Percentiles rank a stretch among this genome's conserved stretches.
These are phyloP conservation scores for Sporobolomyces pararoseus DNA, from an alignment of 768 basidiomycete genomes.

Conservation along the genomic window DNA sequence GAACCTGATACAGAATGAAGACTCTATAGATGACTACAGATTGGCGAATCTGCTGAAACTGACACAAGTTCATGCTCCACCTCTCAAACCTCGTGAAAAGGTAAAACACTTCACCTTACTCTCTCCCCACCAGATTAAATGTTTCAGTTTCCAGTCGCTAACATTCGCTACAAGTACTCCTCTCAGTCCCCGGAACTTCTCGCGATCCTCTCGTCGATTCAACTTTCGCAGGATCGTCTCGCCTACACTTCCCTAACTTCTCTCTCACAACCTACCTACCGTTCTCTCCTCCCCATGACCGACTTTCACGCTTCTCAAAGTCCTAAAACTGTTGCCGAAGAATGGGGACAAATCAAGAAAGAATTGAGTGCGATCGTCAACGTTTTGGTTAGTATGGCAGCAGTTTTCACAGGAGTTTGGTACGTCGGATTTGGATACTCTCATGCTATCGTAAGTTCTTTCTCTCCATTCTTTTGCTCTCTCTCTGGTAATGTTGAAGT, in stretches of 20 bases:
- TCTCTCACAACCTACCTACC: conserved; percentile 4
- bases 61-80: conserved; percentile 27
- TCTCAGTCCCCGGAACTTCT: conserved; percentile 41
- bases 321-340: conserved; percentile 30
- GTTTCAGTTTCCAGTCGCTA: no score
- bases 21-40: background rate
- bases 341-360: conserved; percentile 42
- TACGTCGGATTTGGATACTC: conserved; percentile 41
- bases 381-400: conserved; percentile 41
- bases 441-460: conserved; percentile 30
- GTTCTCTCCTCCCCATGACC: conserved; percentile 19
- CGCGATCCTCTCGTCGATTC: conserved; percentile 40
- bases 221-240: conserved; percentile 31
- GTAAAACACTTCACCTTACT: background rate
- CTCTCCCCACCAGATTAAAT: background rate
- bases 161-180: no score
- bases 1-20: background rate
- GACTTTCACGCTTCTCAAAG: conserved; percentile 8
- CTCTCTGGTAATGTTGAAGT: background rate
- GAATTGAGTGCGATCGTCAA: conserved; percentile 44
- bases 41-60: conserved; percentile 17
- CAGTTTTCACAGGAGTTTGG: conserved; percentile 41
- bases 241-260: conserved; percentile 36
- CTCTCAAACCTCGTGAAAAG: conserved; percentile 20
- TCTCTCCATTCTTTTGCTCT: no score